Evolutionary conservation across 768 basidiomycete species (phyloP), one percentile per base, ranked within the genome.

Genomic region (Tylopilus felleus): DNA sequence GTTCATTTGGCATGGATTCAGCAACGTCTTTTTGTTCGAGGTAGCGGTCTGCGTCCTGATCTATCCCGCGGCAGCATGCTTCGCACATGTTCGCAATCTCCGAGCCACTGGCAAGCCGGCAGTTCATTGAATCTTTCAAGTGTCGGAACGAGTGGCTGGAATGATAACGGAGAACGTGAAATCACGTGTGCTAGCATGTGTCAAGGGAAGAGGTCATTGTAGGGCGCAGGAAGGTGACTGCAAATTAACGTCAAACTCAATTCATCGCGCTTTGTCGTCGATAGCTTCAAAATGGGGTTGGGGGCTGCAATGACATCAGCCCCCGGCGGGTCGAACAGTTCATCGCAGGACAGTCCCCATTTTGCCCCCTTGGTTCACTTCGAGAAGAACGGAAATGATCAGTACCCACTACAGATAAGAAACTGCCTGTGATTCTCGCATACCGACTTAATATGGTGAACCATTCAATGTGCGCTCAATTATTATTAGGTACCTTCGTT

Each of bases 1-100:
- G 75, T 56, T 80, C 80, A 58, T 73, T 73, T 23, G 76, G 65
- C 25, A 80, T 81, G 60, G 80, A 78, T 7, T 70, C 73, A 43
- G 76, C 75, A 44, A n/a, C 72, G 46, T 78, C 73, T 56, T 76
- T 73, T 22, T 66, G 71, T 43, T 67, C 65, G 31, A 70, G 68
- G 23, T 70, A 73, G 23, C 70, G 71, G 14, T 53, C 45, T 41
- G 71, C 28, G 38, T 40, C 44, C 17, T 4, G 21, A 41, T 35
- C 23, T 33, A 19, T 28, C 17, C n/a, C 5, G 33, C 48, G 12
- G 17, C 21, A 25, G 25, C 29, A 21, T 19, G n/a, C 38, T 36
- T 14, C 17, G 16, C 35, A 17, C 31, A 17, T n/a, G 31, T 28
- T 50, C 25, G 28, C 38, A 52, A 53, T 55, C 19, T 41, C 50